These are phyloP conservation scores for Magnusiomyces magnusii DNA, from an alignment of 1,139 yeast species.

Conservation along the genomic window DNA sequence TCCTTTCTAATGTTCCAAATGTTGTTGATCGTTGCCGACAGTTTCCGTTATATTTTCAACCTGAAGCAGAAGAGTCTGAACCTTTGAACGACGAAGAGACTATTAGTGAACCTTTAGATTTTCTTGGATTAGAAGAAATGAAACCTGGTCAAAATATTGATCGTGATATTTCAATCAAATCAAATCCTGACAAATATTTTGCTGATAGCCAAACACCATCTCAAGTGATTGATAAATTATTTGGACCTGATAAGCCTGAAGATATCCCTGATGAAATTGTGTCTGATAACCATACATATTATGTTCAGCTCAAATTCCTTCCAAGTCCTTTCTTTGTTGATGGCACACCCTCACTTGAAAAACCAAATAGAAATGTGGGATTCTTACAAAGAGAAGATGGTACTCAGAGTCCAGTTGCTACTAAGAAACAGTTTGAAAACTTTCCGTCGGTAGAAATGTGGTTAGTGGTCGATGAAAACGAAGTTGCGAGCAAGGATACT, in stretches of 20 bases:
- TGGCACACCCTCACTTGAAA: constrained; percentile 13
- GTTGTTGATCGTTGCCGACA: constrained; percentile 25
- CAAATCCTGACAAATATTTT: neutral
- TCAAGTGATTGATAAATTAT: constrained; percentile 11
- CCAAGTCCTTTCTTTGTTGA: constrained; percentile 38
- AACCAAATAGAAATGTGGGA: neutral
- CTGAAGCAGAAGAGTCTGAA: constrained; percentile 5
- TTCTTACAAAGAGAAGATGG: neutral
- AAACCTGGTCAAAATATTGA: neutral
- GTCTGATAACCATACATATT: constrained; percentile 36
- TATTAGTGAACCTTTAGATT: neutral
- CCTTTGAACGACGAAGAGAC: neutral
- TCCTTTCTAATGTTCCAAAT: constrained; percentile 29
- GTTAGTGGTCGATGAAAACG: constrained; percentile 40
- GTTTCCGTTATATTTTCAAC: constrained; percentile 21
- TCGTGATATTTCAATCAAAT: constrained; percentile 2
- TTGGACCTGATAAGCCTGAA: constrained; percentile 6
- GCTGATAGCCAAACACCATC: constrained; percentile 9
- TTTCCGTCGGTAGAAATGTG: constrained; percentile 52
- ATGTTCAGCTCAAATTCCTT: constrained; percentile 43
- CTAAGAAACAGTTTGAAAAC: constrained; percentile 21
- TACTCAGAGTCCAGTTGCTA: neutral
- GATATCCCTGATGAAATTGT: constrained; percentile 16
- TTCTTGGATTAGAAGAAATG: constrained; percentile 1
- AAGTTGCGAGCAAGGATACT: constrained; percentile 38